Evolutionary conservation across 768 basidiomycete species (phyloP), one percentile per base, ranked within the genome.

Genomic region (Candolleomyces aberdarensis): DNA sequence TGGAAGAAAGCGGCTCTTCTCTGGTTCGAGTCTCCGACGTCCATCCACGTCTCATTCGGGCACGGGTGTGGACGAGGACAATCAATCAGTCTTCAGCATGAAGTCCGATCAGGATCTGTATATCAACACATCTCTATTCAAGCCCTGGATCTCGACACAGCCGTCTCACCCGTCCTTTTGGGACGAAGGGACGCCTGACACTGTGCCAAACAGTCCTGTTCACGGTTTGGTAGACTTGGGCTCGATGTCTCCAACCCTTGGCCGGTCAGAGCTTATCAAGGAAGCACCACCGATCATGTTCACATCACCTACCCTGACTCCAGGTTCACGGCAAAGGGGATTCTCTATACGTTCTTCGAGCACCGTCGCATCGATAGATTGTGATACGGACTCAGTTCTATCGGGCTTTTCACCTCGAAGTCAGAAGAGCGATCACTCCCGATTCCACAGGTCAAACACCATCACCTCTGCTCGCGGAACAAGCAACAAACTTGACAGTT

Each of bases 211-310:
- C 48, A 79, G 78, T 60, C 76, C 78, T 51, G 62, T 63, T 14
- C 67, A 67, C 74, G 5, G 85, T 86, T 8, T 85, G 87, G 67
- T 82, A 82, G 44, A 89, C 62, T 80, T 89, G 80, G 84, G 86
- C 15, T 83, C 85, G 22, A 85, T 80, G 88, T 76, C 78, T 84
- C 20, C 78, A 80, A 69, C 72, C 89, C 10, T 87, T 54, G 52
- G 52, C 7, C 52, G 88, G 66, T 84, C 47, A 5, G 57, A 58
- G 15, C 57, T 60, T 32, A 54, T 58, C 39, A 39, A 60, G 11
- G 43, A 39, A 15, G 60, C 64, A n/a, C 19, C 57, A 44, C 17
- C 62, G 40, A 59, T 59, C 32, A 26, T 56, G 17, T 40, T 63
- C 19, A 32, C 62, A 32, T 62, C 61, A 9, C 82, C 47, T 76